These are phyloP conservation scores for Moesziomyces parantarcticus DNA, from an alignment of 1,284 basidiomycete species.

Conservation along the genomic window DNA sequence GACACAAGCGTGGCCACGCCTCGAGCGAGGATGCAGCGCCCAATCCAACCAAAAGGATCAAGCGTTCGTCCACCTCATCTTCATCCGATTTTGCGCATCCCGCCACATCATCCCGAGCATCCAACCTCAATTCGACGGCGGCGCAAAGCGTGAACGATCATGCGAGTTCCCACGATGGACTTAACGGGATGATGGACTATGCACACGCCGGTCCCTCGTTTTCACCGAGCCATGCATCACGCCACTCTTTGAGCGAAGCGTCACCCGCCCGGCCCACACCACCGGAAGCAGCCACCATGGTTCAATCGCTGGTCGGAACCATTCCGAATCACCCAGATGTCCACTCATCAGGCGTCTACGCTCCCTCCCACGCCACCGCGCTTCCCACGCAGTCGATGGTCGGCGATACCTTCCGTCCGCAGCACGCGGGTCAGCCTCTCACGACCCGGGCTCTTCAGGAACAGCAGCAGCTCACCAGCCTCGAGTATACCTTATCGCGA, in stretches of 20 bases:
- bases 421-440: not conserved
- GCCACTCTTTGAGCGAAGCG: not conserved
- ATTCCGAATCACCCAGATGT: not conserved
- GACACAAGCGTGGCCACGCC: conserved; percentile 11
- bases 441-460: conserved; percentile 6
- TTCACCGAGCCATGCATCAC: not conserved
- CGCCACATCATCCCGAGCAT: not conserved
- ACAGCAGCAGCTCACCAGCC: conserved; percentile 10
- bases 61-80: conserved; percentile 11
- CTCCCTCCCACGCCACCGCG: not conserved
- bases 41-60: conserved; percentile 4
- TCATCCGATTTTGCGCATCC: not conserved
- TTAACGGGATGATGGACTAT: not conserved
- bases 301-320: not conserved
- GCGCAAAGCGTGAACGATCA: not conserved
- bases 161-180: not conserved
- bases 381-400: not conserved
- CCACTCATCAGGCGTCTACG: not conserved
- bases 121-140: not conserved
- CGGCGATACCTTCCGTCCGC: not conserved
- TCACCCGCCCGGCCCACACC: not conserved
- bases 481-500: conserved; percentile 1
- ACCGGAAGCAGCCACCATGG: not conserved
- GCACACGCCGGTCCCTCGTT: not conserved
- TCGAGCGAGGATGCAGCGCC: not conserved